Conservation (phyloP, 2,329 filamentous ascomycete genomes). For the Fusarium caatingaense region DNA sequence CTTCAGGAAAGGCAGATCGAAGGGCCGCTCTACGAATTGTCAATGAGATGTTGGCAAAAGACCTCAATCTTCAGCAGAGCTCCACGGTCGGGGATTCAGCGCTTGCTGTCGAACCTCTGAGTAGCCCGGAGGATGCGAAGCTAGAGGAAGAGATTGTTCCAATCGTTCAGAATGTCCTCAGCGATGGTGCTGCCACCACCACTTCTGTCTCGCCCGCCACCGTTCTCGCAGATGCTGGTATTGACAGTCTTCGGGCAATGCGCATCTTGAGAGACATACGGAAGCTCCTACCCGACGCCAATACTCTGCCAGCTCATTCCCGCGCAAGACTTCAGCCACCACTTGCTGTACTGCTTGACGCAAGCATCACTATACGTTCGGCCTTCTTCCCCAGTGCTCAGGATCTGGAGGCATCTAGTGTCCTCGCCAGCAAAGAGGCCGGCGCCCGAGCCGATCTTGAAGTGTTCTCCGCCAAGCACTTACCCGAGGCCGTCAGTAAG, state of each 20-base stretch:
- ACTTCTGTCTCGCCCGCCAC: not conserved
- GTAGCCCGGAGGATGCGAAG: not conserved
- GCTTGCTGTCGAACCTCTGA: not conserved
- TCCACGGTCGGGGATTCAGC: rapidly evolving
- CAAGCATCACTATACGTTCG: not conserved
- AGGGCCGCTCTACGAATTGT: not conserved
- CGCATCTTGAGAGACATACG: conserved; percentile 16
- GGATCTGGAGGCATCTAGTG: rapidly evolving
- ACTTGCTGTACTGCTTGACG: not conserved
- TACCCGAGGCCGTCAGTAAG: not conserved
- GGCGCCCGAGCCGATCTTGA: not conserved
- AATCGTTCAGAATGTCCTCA: not conserved
- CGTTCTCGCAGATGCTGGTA: not conserved
- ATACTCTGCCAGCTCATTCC: not conserved
- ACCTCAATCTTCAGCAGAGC: rapidly evolving
- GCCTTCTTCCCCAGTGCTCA: not conserved
- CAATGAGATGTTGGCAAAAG: not conserved
- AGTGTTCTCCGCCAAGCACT: not conserved
- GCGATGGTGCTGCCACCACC: not conserved
- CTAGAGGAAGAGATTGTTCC: not conserved
- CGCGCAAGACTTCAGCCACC: conserved; percentile 2
- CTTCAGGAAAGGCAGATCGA: conserved; percentile 19
- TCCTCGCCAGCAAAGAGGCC: not conserved
- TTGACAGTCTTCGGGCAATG: conserved; percentile 29
- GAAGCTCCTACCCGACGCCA: too few relatives aligned